Percentiles rank a stretch among this genome's conserved stretches.
phyloP scores from a whole-genome alignment of 2,329 filamentous ascomycete species.

The Aureobasidium namibiae region DNA sequence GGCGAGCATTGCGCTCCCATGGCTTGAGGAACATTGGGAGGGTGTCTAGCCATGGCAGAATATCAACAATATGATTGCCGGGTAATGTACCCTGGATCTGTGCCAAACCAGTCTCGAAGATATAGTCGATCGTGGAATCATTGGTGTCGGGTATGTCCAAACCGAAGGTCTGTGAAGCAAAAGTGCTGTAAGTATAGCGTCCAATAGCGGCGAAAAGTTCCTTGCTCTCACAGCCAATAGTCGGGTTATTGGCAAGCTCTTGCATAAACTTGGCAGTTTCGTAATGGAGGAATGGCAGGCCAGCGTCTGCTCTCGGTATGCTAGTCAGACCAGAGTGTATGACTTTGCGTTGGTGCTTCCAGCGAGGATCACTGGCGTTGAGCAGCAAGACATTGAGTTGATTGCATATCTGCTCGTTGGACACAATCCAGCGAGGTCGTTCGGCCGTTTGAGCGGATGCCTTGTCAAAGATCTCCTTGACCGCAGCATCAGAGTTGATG shows the following conservation, averaged over 20 bases:
- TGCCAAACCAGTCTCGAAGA: constrained; percentile 10
- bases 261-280: constrained; percentile 11
- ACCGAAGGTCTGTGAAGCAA: constrained; percentile 9
- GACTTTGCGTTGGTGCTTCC: constrained; percentile 11
- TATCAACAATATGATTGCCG: constrained; percentile 8
- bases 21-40: constrained; percentile 12
- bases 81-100: constrained; percentile 9
- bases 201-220: background rate
- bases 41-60: constrained; percentile 7
- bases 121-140: constrained; percentile 7
- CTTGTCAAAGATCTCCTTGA: constrained; percentile 12
- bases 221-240: background rate
- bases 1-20: constrained; percentile 6
- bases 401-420: constrained; percentile 14
- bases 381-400: constrained; percentile 11
- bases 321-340: constrained; percentile 11
- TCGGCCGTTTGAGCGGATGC: constrained; percentile 7
- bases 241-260: constrained; percentile 5
- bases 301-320: constrained; percentile 12
- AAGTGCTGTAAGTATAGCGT: constrained; percentile 12
- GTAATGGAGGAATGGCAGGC: constrained; percentile 5
- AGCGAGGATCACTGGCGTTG: constrained; percentile 11
- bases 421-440: constrained; percentile 12
- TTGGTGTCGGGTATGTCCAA: constrained; percentile 7
- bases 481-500: constrained; percentile 5